Base-by-base conservation (phyloP, 2,329 filamentous ascomycete genomes). In the Sporothrix luriei region DNA sequence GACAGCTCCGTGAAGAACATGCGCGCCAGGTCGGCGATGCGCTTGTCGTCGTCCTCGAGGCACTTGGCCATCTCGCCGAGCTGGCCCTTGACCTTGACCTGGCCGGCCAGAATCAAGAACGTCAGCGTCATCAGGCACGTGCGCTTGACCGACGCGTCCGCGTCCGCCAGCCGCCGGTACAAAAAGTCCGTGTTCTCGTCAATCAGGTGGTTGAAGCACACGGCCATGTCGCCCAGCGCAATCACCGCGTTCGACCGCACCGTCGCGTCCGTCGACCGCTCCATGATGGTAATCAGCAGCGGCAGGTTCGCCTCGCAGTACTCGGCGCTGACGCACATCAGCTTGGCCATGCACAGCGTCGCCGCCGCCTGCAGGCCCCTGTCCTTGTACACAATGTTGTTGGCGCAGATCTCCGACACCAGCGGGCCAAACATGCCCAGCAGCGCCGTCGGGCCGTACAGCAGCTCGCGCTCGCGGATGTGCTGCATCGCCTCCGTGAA, bases 1-100 rank as follows among this genome's bases (percentile, higher is more conserved):
- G 94, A 93, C 69, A 99, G 86, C 80, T 99, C 95, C 0, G 93
- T 94, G 80, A 99, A 99, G 87, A 99, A 99, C 94, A 98, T 98
- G 71, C 93, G 87, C 16, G 93, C 92, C 76, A 99, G 86, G 77
- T 99, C 95, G 0, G 94, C 92, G 73, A 98, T 97, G 72, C 92
- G 88, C 80, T 94, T 93, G 77, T 99, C 96, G n/a, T 90, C 88
- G 76, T 99, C 95, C 80, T 99, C 95, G 40, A 99, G 86, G 74
- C 95, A 99, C 82, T 99, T 99, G 69, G 95, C 95, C 95, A 99
- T 99, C 82, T 98, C 94, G 64, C 95, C 95, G 13, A 99, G 84
- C 80, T 99, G 95, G 33, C 95, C 95, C 84, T 99, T 99, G 79
- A 99, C 95, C 84, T 99, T 99, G 82, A 99, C 94, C 80, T 99